Percentiles rank a stretch among this genome's conserved stretches.
Conservation (phyloP, 2,329 filamentous ascomycete species). For the Colletotrichum australisinense region DNA sequence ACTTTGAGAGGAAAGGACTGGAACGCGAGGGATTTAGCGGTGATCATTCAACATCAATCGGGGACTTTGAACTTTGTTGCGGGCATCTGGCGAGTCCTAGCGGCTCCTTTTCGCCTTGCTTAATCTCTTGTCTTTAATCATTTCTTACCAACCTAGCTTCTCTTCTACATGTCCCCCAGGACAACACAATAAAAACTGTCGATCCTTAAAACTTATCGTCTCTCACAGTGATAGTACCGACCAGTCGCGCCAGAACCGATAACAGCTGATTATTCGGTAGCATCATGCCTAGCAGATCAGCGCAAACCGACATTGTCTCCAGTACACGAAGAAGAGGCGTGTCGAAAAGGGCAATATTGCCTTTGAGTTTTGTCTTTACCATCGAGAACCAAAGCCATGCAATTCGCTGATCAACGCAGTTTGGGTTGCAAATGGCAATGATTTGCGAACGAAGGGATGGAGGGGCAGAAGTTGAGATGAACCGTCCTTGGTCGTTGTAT, state of each 20-base stretch:
- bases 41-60: slow-evolving; percentile 2
- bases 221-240: no score
- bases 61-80: slow-evolving; percentile 31
- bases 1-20: slow-evolving; percentile 16
- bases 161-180: slow-evolving; percentile 15
- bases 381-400: neutral
- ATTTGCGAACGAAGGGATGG: neutral
- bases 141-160: slow-evolving; percentile 15
- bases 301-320: neutral
- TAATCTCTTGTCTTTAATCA: slow-evolving; percentile 31
- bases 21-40: slow-evolving; percentile 6
- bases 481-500: neutral
- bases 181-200: slow-evolving; percentile 23
- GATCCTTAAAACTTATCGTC: slow-evolving; percentile 10
- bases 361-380: neutral
- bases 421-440: neutral
- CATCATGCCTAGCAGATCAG: no score
- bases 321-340: neutral
- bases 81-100: slow-evolving; percentile 15
- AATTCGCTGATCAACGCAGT: neutral
- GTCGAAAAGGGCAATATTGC: neutral
- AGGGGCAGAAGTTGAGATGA: slow-evolving; percentile 3
- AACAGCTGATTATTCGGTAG: no score
- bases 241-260: no score
- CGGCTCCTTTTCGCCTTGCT: slow-evolving; percentile 5